Evolutionary conservation across 1,284 basidiomycete genomes (phyloP).

Genomic region (Sanghuangporus baumii): DNA sequence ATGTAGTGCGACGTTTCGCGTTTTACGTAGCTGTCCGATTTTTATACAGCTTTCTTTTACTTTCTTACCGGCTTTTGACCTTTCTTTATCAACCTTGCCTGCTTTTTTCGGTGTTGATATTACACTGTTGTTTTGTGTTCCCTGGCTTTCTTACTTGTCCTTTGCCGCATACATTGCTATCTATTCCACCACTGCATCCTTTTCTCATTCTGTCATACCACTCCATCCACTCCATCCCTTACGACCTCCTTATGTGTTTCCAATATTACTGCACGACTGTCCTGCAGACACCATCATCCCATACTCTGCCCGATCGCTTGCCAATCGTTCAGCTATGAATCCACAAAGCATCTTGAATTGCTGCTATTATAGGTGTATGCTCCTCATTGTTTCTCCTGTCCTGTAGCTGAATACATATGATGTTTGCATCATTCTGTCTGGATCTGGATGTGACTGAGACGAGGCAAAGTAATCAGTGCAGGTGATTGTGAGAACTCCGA

Average conservation of each 20-base stretch:
- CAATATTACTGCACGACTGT: no score
- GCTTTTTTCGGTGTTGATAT: not conserved
- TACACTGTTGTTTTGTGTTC: constrained; percentile 9
- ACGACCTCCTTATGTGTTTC: not conserved
- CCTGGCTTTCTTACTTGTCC: constrained; percentile 3
- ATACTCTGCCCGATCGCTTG: not conserved
- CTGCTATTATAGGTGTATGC: not conserved
- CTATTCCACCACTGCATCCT: constrained; percentile 6
- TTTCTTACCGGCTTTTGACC: constrained; percentile 2
- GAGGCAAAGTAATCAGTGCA: no score
- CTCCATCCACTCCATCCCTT: not conserved
- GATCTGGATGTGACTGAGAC: no score
- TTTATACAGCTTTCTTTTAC: constrained; percentile 2
- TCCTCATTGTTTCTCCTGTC: not conserved
- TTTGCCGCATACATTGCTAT: constrained; percentile 6
- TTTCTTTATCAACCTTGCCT: constrained; percentile 1
- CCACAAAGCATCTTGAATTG: not conserved
- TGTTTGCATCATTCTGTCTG: not conserved
- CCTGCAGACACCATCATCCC: not conserved
- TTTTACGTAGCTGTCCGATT: not conserved
- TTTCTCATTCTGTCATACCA: not conserved
- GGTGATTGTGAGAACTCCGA: no score
- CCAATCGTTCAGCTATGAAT: no score
- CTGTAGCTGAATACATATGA: not conserved
- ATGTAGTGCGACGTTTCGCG: not conserved